Evolutionary conservation across 331 rosid species (phyloP), one percentile per base, ranked within the genome.

Genomic region (Quercus phellos): DNA sequence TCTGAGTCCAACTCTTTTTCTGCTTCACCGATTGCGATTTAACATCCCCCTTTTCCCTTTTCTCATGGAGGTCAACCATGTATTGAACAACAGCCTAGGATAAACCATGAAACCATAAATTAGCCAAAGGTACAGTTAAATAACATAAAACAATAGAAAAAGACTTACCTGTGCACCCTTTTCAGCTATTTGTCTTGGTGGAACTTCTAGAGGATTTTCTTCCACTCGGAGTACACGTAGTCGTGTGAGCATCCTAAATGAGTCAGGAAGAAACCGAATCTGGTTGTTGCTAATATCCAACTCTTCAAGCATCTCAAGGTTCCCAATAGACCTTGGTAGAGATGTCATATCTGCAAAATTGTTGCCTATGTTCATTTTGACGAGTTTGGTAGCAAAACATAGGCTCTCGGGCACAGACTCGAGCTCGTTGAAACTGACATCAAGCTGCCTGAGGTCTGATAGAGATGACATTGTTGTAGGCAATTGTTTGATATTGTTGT

Each of bases 231-330:
- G 92, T 81, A 90, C 56, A 8, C 92, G 90, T 42, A 93, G 79
- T 51, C 66, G 77, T 6, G 88, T 83, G 55, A 93, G 92, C 97
- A 91, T 84, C 80, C 86, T 86, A 82, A 93, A 91, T 11, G 98
- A 93, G 51, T 88, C 93, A 17, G 98, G 98, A 72, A 93, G 97
- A 61, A 86, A 75, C 21, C 89, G 88, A 74, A 93, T 91, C 78
- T 93, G 98, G 72, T 93, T 93, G 70, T 91, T 91, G 85, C 98
- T 93, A 70, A 93, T 93, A 82, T 93, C 93, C 87, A 93, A 79
- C 78, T 93, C 98, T 89, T 93, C 97, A 16, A 93, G 98, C 95
- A 91, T 73, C 80, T 91, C 97, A 0, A 93, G 92, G 82, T 93
- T 93, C 75, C 98, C 98, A 34, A 93, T 90, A 43, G 97, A 86